These are phyloP conservation scores for Chaetomidium leptoderma DNA, from an alignment of 495 filamentous ascomycete genomes.

Conservation along the genomic window DNA sequence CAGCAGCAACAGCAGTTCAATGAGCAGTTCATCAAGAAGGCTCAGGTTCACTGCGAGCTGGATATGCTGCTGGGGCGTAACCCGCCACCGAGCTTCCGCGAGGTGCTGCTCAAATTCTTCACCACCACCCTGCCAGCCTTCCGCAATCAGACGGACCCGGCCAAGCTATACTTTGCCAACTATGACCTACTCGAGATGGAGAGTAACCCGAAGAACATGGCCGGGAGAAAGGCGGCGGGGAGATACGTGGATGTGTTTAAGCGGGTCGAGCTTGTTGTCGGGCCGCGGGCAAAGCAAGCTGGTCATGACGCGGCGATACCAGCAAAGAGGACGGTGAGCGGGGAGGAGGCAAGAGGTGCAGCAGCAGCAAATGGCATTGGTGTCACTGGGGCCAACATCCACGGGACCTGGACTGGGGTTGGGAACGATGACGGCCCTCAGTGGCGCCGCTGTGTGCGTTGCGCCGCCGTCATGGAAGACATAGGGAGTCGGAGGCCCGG, in stretches of 20 bases:
- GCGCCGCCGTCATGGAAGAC: slow-evolving; percentile 62
- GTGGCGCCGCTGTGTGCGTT: slow-evolving; percentile 58
- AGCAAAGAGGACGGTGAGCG: not conserved
- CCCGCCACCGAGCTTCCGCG: slow-evolving; percentile 45
- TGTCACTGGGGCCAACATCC: not conserved
- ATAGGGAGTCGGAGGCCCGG: slow-evolving; percentile 37
- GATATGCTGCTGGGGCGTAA: slow-evolving; percentile 45
- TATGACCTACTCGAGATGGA: slow-evolving; percentile 47
- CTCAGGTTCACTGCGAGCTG: slow-evolving; percentile 41
- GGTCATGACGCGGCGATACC: not conserved
- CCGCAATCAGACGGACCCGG: slow-evolving; percentile 38
- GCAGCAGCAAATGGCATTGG: not conserved
- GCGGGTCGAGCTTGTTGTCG: slow-evolving; percentile 25
- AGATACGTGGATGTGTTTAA: slow-evolving; percentile 44
- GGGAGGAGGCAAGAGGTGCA: not conserved
- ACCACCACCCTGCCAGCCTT: slow-evolving; percentile 39
- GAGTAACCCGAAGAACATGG: slow-evolving; percentile 34
- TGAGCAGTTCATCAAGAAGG: slow-evolving; percentile 37
- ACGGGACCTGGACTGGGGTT: not conserved
- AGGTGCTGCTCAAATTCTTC: slow-evolving; percentile 48
- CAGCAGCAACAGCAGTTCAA: slow-evolving; percentile 28
- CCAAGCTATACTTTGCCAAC: slow-evolving; percentile 49
- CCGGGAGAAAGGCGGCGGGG: slow-evolving; percentile 21
- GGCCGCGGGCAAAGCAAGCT: not conserved
- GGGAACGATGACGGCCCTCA: slow-evolving; percentile 17